Evolutionary conservation across 306 rosid genomes (phyloP).

Genomic region (Rosa chinensis): DNA sequence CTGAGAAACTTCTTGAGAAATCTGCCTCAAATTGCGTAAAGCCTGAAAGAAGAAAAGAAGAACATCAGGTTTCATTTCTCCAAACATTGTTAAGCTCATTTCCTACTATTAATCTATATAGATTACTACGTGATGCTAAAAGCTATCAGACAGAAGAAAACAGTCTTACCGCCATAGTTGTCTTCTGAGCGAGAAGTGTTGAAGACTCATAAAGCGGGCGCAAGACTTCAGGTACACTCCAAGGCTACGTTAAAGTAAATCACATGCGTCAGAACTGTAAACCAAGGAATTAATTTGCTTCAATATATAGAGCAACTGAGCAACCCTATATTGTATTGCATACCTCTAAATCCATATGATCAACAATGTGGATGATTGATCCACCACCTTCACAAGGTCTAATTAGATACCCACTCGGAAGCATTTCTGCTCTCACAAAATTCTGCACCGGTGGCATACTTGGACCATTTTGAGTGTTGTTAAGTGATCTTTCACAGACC

Average conservation of each 20-base stretch:
- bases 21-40: slow-evolving; percentile 85
- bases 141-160: background rate
- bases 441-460: slow-evolving; percentile 84
- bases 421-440: slow-evolving; percentile 91
- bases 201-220: slow-evolving; percentile 95
- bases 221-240: slow-evolving; percentile 97
- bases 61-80: slow-evolving; percentile 12
- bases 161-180: slow-evolving; percentile 80
- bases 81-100: background rate
- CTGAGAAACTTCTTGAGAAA: slow-evolving; percentile 95
- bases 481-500: slow-evolving; percentile 98
- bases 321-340: slow-evolving; percentile 5
- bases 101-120: background rate
- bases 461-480: slow-evolving; percentile 97
- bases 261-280: slow-evolving; percentile 25
- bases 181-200: slow-evolving; percentile 84
- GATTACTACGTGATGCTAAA: background rate
- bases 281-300: slow-evolving; percentile 12
- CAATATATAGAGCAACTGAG: background rate
- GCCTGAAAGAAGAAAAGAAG: slow-evolving; percentile 55
- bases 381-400: slow-evolving; percentile 99
- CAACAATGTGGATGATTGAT: slow-evolving; percentile 88
- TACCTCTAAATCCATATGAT: slow-evolving; percentile 92
- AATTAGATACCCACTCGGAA: slow-evolving; percentile 91
- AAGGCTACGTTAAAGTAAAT: slow-evolving; percentile 58